phyloP scores from a whole-genome alignment of 139 green algal species.

The Volvox reticuliferus region DNA sequence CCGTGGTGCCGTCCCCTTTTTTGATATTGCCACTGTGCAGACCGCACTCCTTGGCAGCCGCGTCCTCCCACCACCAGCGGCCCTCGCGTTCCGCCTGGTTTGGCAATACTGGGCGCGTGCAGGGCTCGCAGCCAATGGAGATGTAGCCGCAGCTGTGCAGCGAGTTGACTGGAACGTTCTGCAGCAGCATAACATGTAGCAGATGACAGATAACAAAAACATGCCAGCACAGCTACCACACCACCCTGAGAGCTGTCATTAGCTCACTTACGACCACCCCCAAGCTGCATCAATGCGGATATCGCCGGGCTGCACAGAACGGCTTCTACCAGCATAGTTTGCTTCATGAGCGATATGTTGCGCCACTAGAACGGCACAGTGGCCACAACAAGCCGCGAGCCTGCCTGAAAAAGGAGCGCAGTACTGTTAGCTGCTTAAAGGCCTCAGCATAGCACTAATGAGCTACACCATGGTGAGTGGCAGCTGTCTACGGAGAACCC shows the following conservation, averaged over 20 bases:
- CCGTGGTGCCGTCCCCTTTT: constrained; percentile 61
- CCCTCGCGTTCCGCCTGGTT: constrained; percentile 95
- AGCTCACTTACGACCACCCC: no score
- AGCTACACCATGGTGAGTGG: constrained; percentile 1
- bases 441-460: constrained; percentile 1
- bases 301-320: no score
- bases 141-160: constrained; percentile 94
- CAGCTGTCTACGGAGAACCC: neutral
- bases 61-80: constrained; percentile 99
- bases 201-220: neutral
- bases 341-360: neutral
- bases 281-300: no score
- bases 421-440: constrained; percentile 21
- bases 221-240: neutral
- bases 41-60: constrained; percentile 93
- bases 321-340: neutral
- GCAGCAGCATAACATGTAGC: neutral
- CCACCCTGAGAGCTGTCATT: no score
- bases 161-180: constrained; percentile 91
- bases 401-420: neutral
- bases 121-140: constrained; percentile 98
- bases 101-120: constrained; percentile 94
- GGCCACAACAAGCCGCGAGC: constrained; percentile 8
- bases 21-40: constrained; percentile 95
- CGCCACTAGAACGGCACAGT: neutral